Conservation (phyloP, 805 yeast genomes). For the Maudiozyma pseudohumilis region DNA sequence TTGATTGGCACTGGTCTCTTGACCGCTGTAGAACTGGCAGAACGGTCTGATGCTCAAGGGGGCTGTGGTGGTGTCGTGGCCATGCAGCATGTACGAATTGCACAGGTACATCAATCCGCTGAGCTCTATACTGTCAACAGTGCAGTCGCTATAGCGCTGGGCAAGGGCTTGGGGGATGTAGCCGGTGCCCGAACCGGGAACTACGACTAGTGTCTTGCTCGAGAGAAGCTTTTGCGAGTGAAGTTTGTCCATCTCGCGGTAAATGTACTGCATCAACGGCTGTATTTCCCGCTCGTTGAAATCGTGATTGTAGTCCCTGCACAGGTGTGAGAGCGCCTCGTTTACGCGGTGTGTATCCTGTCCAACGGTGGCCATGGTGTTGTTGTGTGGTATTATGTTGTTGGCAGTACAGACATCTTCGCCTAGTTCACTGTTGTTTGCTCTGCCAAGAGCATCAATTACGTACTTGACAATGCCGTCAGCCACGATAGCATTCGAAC, state of each 20-base stretch:
- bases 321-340: conserved; percentile 65
- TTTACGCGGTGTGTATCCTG: conserved; percentile 35
- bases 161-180: conserved; percentile 59
- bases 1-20: conserved; percentile 40
- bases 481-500: conserved; percentile 39
- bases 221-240: conserved; percentile 21
- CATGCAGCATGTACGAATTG: conserved; percentile 41
- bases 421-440: background rate
- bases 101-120: conserved; percentile 69
- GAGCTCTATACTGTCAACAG: conserved; percentile 66
- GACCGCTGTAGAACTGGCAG: conserved; percentile 63
- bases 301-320: conserved; percentile 63
- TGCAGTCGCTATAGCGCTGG: conserved; percentile 29
- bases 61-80: conserved; percentile 7
- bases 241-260: conserved; percentile 32
- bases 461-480: conserved; percentile 35
- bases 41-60: conserved; percentile 36
- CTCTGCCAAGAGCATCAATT: conserved; percentile 7
- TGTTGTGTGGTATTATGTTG: no score
- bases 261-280: conserved; percentile 47
- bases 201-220: conserved; percentile 41
- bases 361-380: no score
- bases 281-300: conserved; percentile 38
- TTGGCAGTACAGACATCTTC: background rate
- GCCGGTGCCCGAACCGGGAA: conserved; percentile 89